Percentiles rank a stretch among this genome's conserved stretches.
Evolutionary conservation across 306 rosid genomes (phyloP).

Genomic region (Hippophae rhamnoides): DNA sequence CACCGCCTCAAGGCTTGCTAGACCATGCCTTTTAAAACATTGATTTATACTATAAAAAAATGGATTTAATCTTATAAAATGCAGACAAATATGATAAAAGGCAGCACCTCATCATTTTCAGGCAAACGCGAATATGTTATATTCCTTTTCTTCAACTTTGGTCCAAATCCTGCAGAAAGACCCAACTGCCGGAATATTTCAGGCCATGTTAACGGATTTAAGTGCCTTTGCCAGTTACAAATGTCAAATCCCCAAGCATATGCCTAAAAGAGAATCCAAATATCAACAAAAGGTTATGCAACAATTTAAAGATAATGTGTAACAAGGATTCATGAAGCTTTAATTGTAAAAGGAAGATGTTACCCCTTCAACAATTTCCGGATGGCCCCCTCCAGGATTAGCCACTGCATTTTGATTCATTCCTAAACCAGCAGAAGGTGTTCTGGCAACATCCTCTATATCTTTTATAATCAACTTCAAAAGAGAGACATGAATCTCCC

Average conservation of each 20-base stretch:
- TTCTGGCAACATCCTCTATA: conserved; percentile 97
- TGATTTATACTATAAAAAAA: too few species aligned
- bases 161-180: conserved; percentile 91
- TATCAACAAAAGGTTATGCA: conserved; percentile 13
- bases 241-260: conserved; percentile 99
- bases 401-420: conserved; percentile 80
- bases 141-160: conserved; percentile 71
- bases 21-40: too few species aligned
- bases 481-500: conserved; percentile 88
- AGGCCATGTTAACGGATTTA: conserved; percentile 91
- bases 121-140: conserved; percentile 51
- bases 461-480: conserved; percentile 81
- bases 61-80: background rate
- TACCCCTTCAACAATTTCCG: conserved; percentile 98
- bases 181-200: conserved; percentile 90
- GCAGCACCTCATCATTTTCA: conserved; percentile 69
- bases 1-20: too few species aligned
- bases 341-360: conserved; percentile 11
- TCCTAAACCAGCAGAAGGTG: conserved; percentile 82
- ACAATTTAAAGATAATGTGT: background rate
- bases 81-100: background rate
- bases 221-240: conserved; percentile 87
- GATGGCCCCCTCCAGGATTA: conserved; percentile 96
- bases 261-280: conserved; percentile 42
- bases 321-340: background rate